Base-by-base conservation (phyloP, 306 rosid species). In the Lathyrus aphaca region DNA sequence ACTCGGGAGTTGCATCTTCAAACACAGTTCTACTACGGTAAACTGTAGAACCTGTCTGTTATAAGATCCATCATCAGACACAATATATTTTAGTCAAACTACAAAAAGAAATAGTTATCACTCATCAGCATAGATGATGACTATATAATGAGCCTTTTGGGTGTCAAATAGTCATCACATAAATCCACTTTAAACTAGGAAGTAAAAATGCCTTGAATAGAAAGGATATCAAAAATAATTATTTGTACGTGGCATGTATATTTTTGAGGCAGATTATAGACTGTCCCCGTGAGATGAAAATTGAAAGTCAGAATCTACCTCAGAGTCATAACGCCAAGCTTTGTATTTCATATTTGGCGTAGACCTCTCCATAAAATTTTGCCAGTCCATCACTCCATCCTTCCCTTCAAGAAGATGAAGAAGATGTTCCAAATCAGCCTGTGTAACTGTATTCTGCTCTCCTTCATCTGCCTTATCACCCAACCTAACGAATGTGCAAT, bases 281-380 rank as follows among this genome's bases (percentile, higher is more conserved):
- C 42, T 65, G 68, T 60, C 17, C 25, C 5, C 57, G 48, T 51
- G 49, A 37, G 57, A 42, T 49, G 51, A 51, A 74, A 58, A 65
- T 14, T 53, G 21, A 84, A 81, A 56, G 40, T 57, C 46, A 21
- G 58, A 57, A 72, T 63, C 80, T 67, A 94, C 98, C 97, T 87
- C 95, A 54, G 96, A 97, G 48, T 95, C 97, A 82, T 84, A 89
- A 69, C 97, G 97, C 99, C 97, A 95, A 39, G 96, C 97, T 79
- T 89, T 88, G 81, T 95, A 95, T 27, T 88, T 80, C 84, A 95
- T 82, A 69, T 75, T 86, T 29, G 87, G 82, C 61, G 95, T 91
- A 30, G 96, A 87, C 72, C 80, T 87, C 63, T 86, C 89, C 99
- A 95, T 87, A 85, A 91, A 67, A 81, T 75, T 71, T 74, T 95